Evolutionary conservation across 345 rosid species (phyloP).

Genomic region (Hibiscus mutabilis): DNA sequence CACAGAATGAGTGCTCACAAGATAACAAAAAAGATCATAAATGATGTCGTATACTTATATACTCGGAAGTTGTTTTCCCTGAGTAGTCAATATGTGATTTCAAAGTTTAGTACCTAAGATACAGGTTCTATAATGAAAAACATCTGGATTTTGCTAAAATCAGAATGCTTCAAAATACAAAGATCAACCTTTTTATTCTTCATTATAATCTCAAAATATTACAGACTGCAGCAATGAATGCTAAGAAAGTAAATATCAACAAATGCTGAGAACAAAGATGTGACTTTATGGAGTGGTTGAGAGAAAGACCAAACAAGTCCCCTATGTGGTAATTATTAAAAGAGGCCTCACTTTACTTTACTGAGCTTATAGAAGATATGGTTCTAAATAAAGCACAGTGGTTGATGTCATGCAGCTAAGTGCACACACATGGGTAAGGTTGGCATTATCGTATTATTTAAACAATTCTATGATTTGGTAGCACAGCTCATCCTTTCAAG

Average conservation of each 20-base stretch:
- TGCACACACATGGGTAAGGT: not conserved
- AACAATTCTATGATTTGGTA: not conserved
- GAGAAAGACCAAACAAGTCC: not conserved
- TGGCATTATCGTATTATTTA: not conserved
- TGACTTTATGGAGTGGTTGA: not conserved
- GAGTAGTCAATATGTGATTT: not conserved
- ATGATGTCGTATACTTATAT: slow-evolving; percentile 3
- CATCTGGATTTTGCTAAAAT: not conserved
- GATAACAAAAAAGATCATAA: slow-evolving; percentile 22
- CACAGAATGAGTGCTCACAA: slow-evolving; percentile 32
- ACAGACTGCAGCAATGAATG: not conserved
- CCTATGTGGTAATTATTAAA: not conserved
- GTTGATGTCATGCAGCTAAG: not conserved
- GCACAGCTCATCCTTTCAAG: not conserved
- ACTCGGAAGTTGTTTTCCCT: not conserved
- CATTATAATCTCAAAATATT: not conserved
- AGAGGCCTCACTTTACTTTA: not conserved
- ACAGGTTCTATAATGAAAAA: not conserved
- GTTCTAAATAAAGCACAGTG: not conserved
- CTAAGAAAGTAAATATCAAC: not conserved
- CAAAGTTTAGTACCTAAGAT: not conserved
- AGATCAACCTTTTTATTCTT: not conserved
- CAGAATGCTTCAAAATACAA: not conserved
- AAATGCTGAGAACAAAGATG: not conserved
- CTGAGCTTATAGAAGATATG: not conserved